Percentiles rank a stretch among this genome's conserved stretches.
These are phyloP conservation scores for Fusarium sp. DNA, from an alignment of 2,329 filamentous ascomycete genomes.

Conservation along the genomic window DNA sequence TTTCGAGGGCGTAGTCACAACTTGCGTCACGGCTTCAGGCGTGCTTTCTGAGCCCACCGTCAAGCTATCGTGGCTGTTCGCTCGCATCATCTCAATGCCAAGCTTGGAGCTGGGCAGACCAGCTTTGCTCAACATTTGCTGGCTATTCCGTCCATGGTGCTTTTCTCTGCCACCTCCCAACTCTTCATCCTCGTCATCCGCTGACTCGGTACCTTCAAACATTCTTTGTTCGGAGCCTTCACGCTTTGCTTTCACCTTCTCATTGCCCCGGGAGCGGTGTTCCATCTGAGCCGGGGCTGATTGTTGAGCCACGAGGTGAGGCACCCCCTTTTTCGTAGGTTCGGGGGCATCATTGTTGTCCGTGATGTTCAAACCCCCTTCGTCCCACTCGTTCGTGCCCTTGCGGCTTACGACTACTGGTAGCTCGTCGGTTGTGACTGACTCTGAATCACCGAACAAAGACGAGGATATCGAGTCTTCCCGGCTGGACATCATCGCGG, in stretches of 20 bases:
- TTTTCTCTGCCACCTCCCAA: constrained; percentile 65
- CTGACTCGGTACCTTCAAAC: constrained; percentile 82
- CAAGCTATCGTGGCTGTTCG: constrained; percentile 90
- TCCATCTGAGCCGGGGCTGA: constrained; percentile 74
- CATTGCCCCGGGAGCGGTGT: constrained; percentile 69
- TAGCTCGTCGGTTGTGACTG: constrained; percentile 79
- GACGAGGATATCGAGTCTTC: constrained; percentile 91
- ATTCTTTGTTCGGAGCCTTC: constrained; percentile 79
- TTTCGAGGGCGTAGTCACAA: constrained; percentile 60
- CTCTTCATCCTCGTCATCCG: constrained; percentile 95
- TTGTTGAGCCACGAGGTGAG: constrained; percentile 67
- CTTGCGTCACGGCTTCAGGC: constrained; percentile 63
- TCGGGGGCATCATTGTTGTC: constrained; percentile 58
- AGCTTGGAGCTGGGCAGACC: constrained; percentile 84
- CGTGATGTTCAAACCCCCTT: constrained; percentile 80
- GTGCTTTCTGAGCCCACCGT: constrained; percentile 62
- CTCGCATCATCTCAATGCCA: constrained; percentile 97
- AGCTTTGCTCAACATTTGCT: constrained; percentile 57
- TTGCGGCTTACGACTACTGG: constrained; percentile 80
- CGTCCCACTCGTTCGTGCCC: constrained; percentile 80
- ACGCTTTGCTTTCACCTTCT: constrained; percentile 78
- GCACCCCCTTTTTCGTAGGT: constrained; percentile 57
- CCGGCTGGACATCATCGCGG: constrained; percentile 83
- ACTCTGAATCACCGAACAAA: constrained; percentile 87
- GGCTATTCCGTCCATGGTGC: constrained; percentile 61